A percentile compares a stretch with the other conserved stretches of the same genome.
phyloP scores from a whole-genome alignment of 1,284 basidiomycete species.

The Rhodotorula sp. region DNA sequence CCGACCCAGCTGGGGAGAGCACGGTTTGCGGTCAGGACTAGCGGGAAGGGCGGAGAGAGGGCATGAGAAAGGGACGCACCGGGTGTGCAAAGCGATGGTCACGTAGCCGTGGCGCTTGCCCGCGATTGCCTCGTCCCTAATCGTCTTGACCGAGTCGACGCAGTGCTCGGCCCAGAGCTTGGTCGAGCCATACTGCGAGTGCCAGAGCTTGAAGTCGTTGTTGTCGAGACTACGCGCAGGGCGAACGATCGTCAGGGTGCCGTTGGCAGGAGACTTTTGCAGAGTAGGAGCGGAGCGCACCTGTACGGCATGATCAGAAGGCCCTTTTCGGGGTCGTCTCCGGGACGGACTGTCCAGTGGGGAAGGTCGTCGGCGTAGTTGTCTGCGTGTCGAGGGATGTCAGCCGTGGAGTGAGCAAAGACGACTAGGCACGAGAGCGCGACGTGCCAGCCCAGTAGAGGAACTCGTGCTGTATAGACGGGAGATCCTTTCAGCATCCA shows the following conservation, averaged over 20 bases:
- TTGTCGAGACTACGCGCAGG: conserved; percentile 33
- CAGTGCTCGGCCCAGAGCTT: conserved; percentile 47
- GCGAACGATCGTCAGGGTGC: not conserved
- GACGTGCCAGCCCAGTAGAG: conserved; percentile 44
- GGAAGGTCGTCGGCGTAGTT: conserved; percentile 47
- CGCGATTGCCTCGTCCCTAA: conserved; percentile 35
- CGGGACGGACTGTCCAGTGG: conserved; percentile 43
- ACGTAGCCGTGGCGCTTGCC: conserved; percentile 7
- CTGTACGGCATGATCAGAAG: conserved; percentile 47
- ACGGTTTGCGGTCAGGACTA: no score
- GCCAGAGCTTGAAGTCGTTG: conserved; percentile 41
- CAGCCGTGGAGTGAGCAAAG: no score
- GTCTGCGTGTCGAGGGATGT: conserved; percentile 15
- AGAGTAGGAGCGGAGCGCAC: not conserved
- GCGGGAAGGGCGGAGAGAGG: not conserved
- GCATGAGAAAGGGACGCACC: conserved; percentile 28
- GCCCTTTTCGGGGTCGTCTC: conserved; percentile 30
- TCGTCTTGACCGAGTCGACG: conserved; percentile 46
- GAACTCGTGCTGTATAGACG: conserved; percentile 26
- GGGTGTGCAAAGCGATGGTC: conserved; percentile 43
- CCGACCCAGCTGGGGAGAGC: not conserved
- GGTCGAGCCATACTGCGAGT: conserved; percentile 43
- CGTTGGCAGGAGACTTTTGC: not conserved
- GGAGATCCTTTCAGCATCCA: not conserved
- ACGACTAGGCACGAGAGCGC: not conserved